These are phyloP conservation scores for Serendipita sp. DNA, from an alignment of 768 basidiomycete species.

Conservation along the genomic window DNA sequence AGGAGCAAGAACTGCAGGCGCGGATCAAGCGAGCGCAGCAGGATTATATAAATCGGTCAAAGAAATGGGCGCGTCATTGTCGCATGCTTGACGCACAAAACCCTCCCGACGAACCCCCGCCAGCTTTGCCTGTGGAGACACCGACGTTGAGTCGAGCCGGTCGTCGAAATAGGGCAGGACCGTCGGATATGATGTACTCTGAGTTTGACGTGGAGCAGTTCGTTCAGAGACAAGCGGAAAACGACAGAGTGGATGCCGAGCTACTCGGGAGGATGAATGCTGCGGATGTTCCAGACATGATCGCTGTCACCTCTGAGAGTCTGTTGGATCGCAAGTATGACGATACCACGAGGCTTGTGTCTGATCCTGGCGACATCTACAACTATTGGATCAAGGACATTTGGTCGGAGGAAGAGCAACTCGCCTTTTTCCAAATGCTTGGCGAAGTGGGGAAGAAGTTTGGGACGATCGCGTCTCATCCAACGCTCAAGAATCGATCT, in stretches of 20 bases:
- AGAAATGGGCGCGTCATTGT: neutral
- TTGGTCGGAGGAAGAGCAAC: neutral
- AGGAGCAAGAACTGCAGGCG: neutral
- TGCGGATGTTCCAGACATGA: constrained; percentile 6
- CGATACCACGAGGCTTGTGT: neutral
- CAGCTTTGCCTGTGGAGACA: neutral
- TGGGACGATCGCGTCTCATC: neutral
- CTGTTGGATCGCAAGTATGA: neutral
- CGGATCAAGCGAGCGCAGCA: neutral
- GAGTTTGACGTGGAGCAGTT: constrained; percentile 6
- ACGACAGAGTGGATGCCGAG: constrained; percentile 1
- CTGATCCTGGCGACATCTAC: neutral
- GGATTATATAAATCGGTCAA: neutral
- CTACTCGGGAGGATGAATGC: neutral
- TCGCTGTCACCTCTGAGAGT: neutral
- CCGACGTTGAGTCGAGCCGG: neutral
- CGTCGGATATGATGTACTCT: constrained; percentile 3
- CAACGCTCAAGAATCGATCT: neutral
- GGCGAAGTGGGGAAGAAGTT: constrained; percentile 5
- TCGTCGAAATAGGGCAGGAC: neutral
- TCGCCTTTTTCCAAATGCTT: neutral
- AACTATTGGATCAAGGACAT: constrained; percentile 1
- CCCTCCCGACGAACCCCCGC: neutral
- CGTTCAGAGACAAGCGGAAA: neutral
- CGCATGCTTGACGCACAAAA: neutral